Conservation (phyloP, 2,329 filamentous ascomycete genomes). For the Gnomoniopsis smithogilvyi region DNA sequence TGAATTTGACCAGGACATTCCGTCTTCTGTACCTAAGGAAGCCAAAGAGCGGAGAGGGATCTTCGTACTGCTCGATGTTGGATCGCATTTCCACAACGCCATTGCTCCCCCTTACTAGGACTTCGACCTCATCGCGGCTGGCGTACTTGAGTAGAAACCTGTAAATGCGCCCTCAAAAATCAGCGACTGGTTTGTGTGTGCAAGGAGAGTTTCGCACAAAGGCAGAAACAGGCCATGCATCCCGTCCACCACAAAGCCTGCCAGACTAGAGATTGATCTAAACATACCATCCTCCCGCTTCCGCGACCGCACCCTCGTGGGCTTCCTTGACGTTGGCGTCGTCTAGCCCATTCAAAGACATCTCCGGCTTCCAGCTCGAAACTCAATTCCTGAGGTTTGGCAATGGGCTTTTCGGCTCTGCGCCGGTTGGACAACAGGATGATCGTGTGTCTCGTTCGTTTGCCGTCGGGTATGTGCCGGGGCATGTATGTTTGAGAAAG, state of each 20-base stretch:
- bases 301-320: slow-evolving; percentile 72
- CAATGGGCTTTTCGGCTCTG: background rate
- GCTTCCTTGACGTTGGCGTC: slow-evolving; percentile 76
- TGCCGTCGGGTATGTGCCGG: background rate
- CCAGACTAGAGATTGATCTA: slow-evolving; percentile 12
- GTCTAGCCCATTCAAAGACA: slow-evolving; percentile 97
- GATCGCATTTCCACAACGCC: slow-evolving; percentile 82
- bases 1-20: slow-evolving; percentile 88
- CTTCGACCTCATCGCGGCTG: slow-evolving; percentile 80
- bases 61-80: slow-evolving; percentile 73
- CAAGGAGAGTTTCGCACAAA: background rate
- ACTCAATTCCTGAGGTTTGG: background rate
- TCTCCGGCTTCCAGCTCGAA: slow-evolving; percentile 36
- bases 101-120: slow-evolving; percentile 73
- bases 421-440: background rate
- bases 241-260: background rate
- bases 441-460: background rate
- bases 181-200: slow-evolving; percentile 6
- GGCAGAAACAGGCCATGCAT: background rate
- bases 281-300: slow-evolving; percentile 91
- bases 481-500: background rate
- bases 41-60: slow-evolving; percentile 85
- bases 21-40: slow-evolving; percentile 85
- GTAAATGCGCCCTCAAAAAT: slow-evolving; percentile 16
- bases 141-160: slow-evolving; percentile 96